Base-by-base conservation (phyloP, 2,329 filamentous ascomycete species). In the Penicillium expansum region DNA sequence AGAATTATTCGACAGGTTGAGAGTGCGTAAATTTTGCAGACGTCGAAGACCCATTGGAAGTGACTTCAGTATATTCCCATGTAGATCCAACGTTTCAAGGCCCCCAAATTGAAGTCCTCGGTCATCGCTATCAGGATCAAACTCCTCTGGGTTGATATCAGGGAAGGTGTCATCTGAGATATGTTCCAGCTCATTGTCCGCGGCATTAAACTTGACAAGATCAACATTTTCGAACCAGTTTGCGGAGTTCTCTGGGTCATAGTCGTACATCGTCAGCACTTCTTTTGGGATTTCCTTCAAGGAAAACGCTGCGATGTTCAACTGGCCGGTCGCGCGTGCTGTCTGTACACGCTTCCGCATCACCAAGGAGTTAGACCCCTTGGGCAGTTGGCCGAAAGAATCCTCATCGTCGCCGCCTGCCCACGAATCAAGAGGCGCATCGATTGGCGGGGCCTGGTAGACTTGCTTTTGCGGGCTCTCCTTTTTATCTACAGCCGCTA, bases 221-320 rank as follows among this genome's bases (percentile, higher is more conserved):
- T 97, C 93, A 11, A 97, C 91, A 57, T 89, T 88, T 73, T 97
- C 93, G 2, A 92, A 92, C 94, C 94, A 97, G 33, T 87, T 85
- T 35, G 83, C 85, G 22, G 82, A 78, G 13, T 79, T 80, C 37
- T 87, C 84, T 54, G 83, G 82, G 52, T 92, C 86, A 18, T 90
- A 80, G 65, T 92, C 89, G 71, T 97, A 97, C 92, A 97, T 97
- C 53, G 86, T 85, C 75, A 96, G 78, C 0, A 97, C 89, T 68
- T 95, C 90, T 1, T 83, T 75, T 0, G 94, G 94, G 4, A 99
- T 89, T 56, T 88, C 82, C 59, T 86, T 89, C 38, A 99, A 74
- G 1, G 86, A 85, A 80, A 97, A 83, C 0, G 90, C 92, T 0
- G 92, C 88, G 69, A 99, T 92, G 62, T 97, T 97, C 38, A 99